Evolutionary conservation across 1,284 basidiomycete species (phyloP), one percentile per base, ranked within the genome.

Genomic region (Microbotryomycetes sp.): DNA sequence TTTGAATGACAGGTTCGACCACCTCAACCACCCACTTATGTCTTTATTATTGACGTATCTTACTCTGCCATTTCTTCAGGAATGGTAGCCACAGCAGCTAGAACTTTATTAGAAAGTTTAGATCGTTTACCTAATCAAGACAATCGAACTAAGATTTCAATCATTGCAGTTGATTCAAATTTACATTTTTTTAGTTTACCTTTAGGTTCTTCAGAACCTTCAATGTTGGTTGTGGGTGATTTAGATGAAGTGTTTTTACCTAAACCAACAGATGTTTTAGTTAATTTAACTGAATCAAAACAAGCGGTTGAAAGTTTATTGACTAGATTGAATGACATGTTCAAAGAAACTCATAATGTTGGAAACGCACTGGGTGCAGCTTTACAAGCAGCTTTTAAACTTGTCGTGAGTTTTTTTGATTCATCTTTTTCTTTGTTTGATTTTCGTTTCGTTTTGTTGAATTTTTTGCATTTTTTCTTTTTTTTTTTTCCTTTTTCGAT

Each of bases 201-300:
- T 36, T 76, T 77, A 49, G 92, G 87, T 26, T 81, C 84, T 23
- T 81, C 87, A 0, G 94, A 98, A 49, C 85, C 92, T 1, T 84
- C 85, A 19, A 97, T 98, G 92, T 83, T 98, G 46, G 94, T 98
- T 49, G 92, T 99, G 6, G 92, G 92, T 6, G 96, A 99, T 74
- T 83, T 94, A 49, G 89, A 96, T 54, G 96, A 98, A 71, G 91
- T 97, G 63, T 99, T 97, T 82, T 80, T 98, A 26, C 96, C 96
- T 22, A 94, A 96, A 78, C 94, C 96, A 1, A 90, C 86, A 60
- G 94, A 98, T 75, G 81, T 98, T 25, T 86, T 97, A 28, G 87
- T 98, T 72, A 98, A 97, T 79, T 80, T 98, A 65, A 83, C 84
- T 23, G 96, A 98, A 77, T 83, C 86, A 26, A 84, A 90, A 48